Conservation (phyloP, 2,329 filamentous ascomycete species). For the Fusarium camptoceras region DNA sequence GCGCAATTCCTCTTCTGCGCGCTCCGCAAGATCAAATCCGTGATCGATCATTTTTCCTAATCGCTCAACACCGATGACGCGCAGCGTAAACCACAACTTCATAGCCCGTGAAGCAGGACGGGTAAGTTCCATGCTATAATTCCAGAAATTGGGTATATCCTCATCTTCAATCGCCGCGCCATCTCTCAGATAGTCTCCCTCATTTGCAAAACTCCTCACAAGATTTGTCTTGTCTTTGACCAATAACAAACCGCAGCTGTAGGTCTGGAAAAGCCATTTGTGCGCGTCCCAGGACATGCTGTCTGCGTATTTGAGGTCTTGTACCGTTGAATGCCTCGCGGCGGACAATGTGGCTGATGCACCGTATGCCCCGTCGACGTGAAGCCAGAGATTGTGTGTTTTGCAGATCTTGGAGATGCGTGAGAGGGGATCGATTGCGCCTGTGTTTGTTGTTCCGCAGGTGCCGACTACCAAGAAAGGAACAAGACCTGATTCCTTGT, state of each 20-base stretch:
- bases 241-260: constrained; percentile 41
- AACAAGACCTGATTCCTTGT: constrained; percentile 4
- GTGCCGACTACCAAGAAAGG: constrained; percentile 29
- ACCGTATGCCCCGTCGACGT: constrained; percentile 44
- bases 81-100: constrained; percentile 46
- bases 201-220: constrained; percentile 40
- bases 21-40: constrained; percentile 38
- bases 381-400: constrained; percentile 36
- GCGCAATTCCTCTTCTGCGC: constrained; percentile 33
- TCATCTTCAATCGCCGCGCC: constrained; percentile 40
- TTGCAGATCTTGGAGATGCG: constrained; percentile 16
- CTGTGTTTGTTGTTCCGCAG: constrained; percentile 33
- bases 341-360: constrained; percentile 39
- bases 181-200: constrained; percentile 43
- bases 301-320: constrained; percentile 33
- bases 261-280: constrained; percentile 46
- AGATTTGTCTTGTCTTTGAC: constrained; percentile 37
- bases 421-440: constrained; percentile 12
- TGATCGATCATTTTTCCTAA: constrained; percentile 44
- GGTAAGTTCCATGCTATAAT: constrained; percentile 44
- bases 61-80: constrained; percentile 37
- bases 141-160: constrained; percentile 46
- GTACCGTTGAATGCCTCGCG: constrained; percentile 12
- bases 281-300: constrained; percentile 47
- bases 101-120: constrained; percentile 38